These are phyloP conservation scores for Cladosporium sp. DNA, from an alignment of 2,329 filamentous ascomycete genomes.

Conservation along the genomic window DNA sequence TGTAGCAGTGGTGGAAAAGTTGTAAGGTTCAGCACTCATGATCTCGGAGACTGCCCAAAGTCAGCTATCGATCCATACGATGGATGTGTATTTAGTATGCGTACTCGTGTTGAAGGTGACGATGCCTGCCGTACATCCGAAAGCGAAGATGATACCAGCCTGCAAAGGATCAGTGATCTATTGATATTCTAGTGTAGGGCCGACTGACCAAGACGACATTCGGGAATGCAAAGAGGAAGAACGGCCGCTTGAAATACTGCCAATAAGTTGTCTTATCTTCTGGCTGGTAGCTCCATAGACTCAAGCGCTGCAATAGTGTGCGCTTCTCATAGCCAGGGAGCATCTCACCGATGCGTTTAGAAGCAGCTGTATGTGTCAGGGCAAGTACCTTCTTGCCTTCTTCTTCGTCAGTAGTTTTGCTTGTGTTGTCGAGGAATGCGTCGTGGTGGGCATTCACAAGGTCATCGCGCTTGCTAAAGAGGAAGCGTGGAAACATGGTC, in stretches of 20 bases:
- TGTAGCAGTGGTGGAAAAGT: conserved; percentile 32
- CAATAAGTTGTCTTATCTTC: conserved; percentile 36
- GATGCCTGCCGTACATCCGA: conserved; percentile 39
- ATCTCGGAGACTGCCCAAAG: conserved; percentile 30
- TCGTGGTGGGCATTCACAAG: background rate
- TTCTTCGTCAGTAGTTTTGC: background rate
- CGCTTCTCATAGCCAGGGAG: conserved; percentile 18
- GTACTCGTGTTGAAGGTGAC: conserved; percentile 36
- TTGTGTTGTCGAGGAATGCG: background rate
- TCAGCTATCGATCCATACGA: background rate
- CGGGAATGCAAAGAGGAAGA: conserved; percentile 37
- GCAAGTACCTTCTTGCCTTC: conserved; percentile 5
- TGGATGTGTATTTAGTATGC: background rate
- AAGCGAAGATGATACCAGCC: conserved; percentile 38
- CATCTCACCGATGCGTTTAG: conserved; percentile 3
- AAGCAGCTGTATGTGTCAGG: background rate
- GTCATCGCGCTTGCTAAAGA: conserved; percentile 20
- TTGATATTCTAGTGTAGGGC: background rate
- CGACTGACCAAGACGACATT: conserved; percentile 32
- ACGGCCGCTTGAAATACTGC: conserved; percentile 39
- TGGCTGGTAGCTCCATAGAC: conserved; percentile 24
- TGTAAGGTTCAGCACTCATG: conserved; percentile 35
- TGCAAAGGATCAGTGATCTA: background rate
- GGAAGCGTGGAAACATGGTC: conserved; percentile 34
- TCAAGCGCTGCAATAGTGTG: conserved; percentile 20